Conservation (phyloP, 2,329 filamentous ascomycete species). For the Alternaria postmessia region DNA sequence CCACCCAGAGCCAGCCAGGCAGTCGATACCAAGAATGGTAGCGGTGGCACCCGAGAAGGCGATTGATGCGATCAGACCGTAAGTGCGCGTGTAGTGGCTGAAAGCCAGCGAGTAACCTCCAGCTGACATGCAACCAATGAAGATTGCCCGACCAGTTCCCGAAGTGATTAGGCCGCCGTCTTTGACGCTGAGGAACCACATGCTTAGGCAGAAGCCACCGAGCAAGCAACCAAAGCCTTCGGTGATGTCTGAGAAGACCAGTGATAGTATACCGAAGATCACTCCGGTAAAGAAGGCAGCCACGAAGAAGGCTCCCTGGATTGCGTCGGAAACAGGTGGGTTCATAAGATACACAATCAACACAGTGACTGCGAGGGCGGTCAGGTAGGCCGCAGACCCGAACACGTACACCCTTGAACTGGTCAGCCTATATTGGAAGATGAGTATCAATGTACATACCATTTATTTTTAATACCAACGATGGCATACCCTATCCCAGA, state of each 20-base stretch:
- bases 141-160: constrained; percentile 70
- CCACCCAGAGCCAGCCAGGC: constrained; percentile 85
- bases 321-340: constrained; percentile 73
- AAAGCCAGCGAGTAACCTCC: constrained; percentile 74
- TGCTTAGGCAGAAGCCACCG: constrained; percentile 83
- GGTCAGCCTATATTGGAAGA: constrained; percentile 22
- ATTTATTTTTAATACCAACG: constrained; percentile 82
- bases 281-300: constrained; percentile 76
- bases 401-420: constrained; percentile 59
- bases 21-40: constrained; percentile 85
- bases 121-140: constrained; percentile 77
- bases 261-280: constrained; percentile 75
- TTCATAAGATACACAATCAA: constrained; percentile 90
- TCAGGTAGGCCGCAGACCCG: constrained; percentile 78
- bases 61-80: constrained; percentile 77
- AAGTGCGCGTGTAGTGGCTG: constrained; percentile 77
- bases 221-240: constrained; percentile 86
- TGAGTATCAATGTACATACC: constrained; percentile 48
- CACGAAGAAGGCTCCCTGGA: constrained; percentile 88
- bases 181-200: constrained; percentile 87
- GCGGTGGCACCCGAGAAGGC: constrained; percentile 84
- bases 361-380: constrained; percentile 76
- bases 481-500: constrained; percentile 76
- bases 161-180: constrained; percentile 76
- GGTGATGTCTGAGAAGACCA: constrained; percentile 84